Percentiles rank a stretch among this genome's conserved stretches.
Evolutionary conservation across 164 flowering plant species (phyloP).

Genomic region (Santalum album): DNA sequence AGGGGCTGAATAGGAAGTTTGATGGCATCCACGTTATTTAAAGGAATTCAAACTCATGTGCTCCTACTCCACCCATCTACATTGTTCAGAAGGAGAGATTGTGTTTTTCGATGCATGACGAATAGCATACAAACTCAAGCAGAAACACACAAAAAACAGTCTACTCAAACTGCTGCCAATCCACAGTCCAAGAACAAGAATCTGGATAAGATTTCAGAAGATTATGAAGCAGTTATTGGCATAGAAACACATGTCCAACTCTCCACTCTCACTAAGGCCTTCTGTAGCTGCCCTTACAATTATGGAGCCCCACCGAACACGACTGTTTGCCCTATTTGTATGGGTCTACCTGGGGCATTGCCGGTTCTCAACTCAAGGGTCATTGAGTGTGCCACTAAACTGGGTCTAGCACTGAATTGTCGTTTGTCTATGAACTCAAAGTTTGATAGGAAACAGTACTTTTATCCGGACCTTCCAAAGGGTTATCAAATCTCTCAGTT

Average conservation of each 20-base stretch:
- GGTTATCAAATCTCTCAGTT: constrained; percentile 96
- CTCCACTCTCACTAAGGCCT: constrained; percentile 75
- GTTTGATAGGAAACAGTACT: constrained; percentile 91
- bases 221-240: constrained; percentile 81
- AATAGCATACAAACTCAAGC: constrained; percentile 30
- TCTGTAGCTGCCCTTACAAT: constrained; percentile 65
- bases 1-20: not conserved
- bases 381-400: constrained; percentile 67
- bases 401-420: constrained; percentile 83
- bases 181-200: constrained; percentile 14
- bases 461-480: constrained; percentile 91
- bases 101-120: constrained; percentile 33
- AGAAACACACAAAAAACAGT: constrained; percentile 29
- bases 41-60: constrained; percentile 34
- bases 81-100: constrained; percentile 29
- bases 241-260: constrained; percentile 96
- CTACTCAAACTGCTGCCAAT: constrained; percentile 16
- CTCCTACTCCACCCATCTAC: constrained; percentile 28
- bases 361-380: constrained; percentile 87
- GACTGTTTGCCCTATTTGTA: constrained; percentile 74
- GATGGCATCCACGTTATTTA: constrained; percentile 59
- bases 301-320: constrained; percentile 86
- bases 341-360: constrained; percentile 91
- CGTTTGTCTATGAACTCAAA: constrained; percentile 63
- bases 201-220: constrained; percentile 27